Conservation (phyloP, 441 rosid species). For the Mallotus repandus region DNA sequence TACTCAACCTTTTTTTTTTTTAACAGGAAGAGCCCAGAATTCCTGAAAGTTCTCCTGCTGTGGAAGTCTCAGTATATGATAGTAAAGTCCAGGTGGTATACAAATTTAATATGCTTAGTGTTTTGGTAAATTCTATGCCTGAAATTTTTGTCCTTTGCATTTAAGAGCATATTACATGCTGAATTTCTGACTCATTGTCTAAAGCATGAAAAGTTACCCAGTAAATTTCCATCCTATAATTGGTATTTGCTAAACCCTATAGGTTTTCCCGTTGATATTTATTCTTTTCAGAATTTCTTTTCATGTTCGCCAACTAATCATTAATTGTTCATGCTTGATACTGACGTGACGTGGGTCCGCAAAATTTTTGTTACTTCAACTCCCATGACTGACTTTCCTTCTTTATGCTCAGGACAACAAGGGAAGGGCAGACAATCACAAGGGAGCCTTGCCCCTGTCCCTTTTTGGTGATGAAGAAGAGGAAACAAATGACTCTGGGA, state of each 20-base stretch:
- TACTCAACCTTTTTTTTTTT: neutral
- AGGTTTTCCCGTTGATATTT: neutral
- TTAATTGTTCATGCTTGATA: neutral
- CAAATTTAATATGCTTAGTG: slow-evolving; percentile 11
- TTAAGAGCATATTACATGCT: neutral
- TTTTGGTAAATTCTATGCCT: slow-evolving; percentile 8
- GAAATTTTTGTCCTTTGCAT: neutral
- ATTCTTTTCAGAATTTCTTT: neutral
- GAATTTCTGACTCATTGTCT: neutral
- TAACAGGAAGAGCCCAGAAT: slow-evolving; percentile 33
- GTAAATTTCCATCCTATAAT: neutral
- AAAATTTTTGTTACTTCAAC: slow-evolving; percentile 18
- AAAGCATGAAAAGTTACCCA: neutral
- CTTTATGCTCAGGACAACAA: slow-evolving; percentile 41
- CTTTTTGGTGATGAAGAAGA: slow-evolving; percentile 57
- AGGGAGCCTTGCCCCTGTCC: slow-evolving; percentile 60
- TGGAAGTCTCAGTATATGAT: slow-evolving; percentile 20
- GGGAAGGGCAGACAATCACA: slow-evolving; percentile 35
- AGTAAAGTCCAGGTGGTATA: slow-evolving; percentile 25
- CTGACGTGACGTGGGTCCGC: slow-evolving; percentile 4
- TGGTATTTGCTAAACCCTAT: neutral
- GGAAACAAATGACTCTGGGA: slow-evolving; percentile 41
- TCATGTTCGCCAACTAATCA: neutral
- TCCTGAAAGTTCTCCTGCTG: slow-evolving; percentile 26
- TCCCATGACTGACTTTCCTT: slow-evolving; percentile 14